Evolutionary conservation across 345 rosid genomes (phyloP).

Genomic region (Lepidium africanum): DNA sequence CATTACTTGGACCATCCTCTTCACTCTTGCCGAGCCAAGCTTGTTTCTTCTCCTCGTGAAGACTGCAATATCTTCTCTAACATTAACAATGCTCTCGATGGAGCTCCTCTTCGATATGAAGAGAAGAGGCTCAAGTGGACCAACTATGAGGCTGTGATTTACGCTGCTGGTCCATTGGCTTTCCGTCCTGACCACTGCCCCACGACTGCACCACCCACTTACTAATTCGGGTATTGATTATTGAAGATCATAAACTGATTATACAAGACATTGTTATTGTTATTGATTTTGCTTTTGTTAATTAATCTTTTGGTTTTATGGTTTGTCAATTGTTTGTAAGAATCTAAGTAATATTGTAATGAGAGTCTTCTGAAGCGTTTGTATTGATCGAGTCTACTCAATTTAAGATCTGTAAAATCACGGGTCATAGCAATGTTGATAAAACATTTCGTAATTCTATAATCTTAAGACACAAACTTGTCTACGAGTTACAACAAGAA

Average conservation of each 20-base stretch:
- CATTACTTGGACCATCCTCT: constrained; percentile 68
- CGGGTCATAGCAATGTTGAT: neutral
- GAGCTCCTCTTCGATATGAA: constrained; percentile 51
- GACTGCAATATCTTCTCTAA: constrained; percentile 63
- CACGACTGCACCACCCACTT: constrained; percentile 29
- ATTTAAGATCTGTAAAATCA: neutral
- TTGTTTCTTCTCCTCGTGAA: constrained; percentile 58
- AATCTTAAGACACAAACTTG: neutral
- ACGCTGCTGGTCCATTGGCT: constrained; percentile 82
- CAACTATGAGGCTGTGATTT: constrained; percentile 46
- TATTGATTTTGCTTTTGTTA: neutral
- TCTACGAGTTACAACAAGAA: constrained; percentile 4
- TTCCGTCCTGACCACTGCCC: constrained; percentile 68
- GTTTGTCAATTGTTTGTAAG: constrained; percentile 14
- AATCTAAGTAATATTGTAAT: constrained; percentile 19
- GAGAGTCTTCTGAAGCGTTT: neutral
- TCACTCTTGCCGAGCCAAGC: constrained; percentile 70
- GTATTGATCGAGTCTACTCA: constrained; percentile 11
- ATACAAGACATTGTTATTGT: neutral
- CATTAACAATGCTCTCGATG: constrained; percentile 62
- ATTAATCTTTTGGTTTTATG: neutral
- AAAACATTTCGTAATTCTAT: neutral
- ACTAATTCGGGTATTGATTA: constrained; percentile 3
- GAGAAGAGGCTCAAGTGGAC: constrained; percentile 42
- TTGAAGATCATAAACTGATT: constrained; percentile 2